Evolutionary conservation across 768 basidiomycete species (phyloP), one percentile per base, ranked within the genome.

Genomic region (Hypsizygus marmoreus): DNA sequence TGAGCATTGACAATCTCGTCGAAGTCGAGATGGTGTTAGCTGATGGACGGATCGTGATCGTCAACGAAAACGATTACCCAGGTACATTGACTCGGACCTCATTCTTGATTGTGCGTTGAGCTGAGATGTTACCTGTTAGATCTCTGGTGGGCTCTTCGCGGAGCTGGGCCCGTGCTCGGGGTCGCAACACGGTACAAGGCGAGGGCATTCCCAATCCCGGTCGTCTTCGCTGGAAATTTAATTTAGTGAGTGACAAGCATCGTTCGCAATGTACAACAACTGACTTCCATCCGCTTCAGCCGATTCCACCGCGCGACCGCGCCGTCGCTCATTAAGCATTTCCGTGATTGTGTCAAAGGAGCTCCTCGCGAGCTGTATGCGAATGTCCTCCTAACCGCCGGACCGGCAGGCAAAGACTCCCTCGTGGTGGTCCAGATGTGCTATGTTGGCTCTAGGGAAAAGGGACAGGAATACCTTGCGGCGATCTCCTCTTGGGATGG

Each of bases 371-470:
- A 91, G 57, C 77, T 95, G 13, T 97, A 97, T 62, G 87, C 90
- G 28, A 95, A 95, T 60, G 80, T 92, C 25, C 79, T 95, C 43
- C 77, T 95, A 44, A 95, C 94, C 2, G 93, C 94, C 0, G 93
- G 94, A 6, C 91, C 92, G 4, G 82, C 80, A 8, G 83, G 83
- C 39, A 79, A 88, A 54, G 88, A 90, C 53, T 93, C 90, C 12
- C 80, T 97, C 33, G 80, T 93, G 47, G 89, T 95, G 28, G 82
- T 97, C 40, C 94, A 97, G 63, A 86, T 95, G 69, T 97, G 94
- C 66, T 95, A 86, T 62, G 65, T 91, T 32, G 94, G 94, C 0
- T 73, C 83, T 0, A 79, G 81, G 53, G 81, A 86, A 49, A 80
- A 85, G 53, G 80, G 84, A 2, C 83, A 84, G 59, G 90, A 90